Conservation (phyloP, 2,329 filamentous ascomycete genomes). For the Chaetomium strumarium region DNA sequence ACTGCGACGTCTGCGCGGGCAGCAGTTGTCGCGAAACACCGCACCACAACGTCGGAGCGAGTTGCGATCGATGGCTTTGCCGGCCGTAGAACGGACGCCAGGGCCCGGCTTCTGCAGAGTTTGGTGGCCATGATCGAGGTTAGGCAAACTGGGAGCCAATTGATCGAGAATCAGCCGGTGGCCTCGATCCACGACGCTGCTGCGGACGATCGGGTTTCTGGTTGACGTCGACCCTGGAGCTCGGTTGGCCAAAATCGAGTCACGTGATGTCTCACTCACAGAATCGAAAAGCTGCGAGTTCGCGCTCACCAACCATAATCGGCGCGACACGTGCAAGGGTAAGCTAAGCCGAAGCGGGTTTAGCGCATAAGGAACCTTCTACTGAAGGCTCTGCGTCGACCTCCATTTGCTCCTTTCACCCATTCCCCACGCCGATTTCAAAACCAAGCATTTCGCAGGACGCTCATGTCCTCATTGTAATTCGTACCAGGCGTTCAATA, state of each 20-base stretch:
- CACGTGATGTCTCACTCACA: slow-evolving; percentile 9
- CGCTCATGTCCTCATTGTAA: slow-evolving; percentile 16
- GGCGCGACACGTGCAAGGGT: slow-evolving; percentile 21
- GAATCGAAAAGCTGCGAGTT: too few relatives aligned
- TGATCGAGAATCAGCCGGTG: slow-evolving; percentile 29
- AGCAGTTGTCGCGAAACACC: slow-evolving; percentile 47
- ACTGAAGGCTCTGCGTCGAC: slow-evolving; percentile 25
- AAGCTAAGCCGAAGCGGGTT: slow-evolving; percentile 12
- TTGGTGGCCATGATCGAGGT: slow-evolving; percentile 52
- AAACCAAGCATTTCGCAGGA: slow-evolving; percentile 10
- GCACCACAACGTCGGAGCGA: slow-evolving; percentile 37
- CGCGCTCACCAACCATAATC: slow-evolving; percentile 9
- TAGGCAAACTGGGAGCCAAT: slow-evolving; percentile 39
- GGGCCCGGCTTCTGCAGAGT: slow-evolving; percentile 49
- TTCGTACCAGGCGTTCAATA: slow-evolving; percentile 16
- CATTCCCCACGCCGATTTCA: slow-evolving; percentile 5
- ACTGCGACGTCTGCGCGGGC: slow-evolving; percentile 46
- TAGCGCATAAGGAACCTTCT: slow-evolving; percentile 20
- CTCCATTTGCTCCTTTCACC: slow-evolving; percentile 18
- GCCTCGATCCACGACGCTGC: slow-evolving; percentile 19
- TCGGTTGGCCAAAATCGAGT: background rate
- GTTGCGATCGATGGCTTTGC: slow-evolving; percentile 39
- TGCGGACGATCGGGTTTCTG: slow-evolving; percentile 1
- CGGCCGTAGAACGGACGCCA: slow-evolving; percentile 52
- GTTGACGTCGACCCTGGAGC: slow-evolving; percentile 19